These are phyloP conservation scores for Alternaria burnsii DNA, from an alignment of 2,329 filamentous ascomycete genomes.

Conservation along the genomic window DNA sequence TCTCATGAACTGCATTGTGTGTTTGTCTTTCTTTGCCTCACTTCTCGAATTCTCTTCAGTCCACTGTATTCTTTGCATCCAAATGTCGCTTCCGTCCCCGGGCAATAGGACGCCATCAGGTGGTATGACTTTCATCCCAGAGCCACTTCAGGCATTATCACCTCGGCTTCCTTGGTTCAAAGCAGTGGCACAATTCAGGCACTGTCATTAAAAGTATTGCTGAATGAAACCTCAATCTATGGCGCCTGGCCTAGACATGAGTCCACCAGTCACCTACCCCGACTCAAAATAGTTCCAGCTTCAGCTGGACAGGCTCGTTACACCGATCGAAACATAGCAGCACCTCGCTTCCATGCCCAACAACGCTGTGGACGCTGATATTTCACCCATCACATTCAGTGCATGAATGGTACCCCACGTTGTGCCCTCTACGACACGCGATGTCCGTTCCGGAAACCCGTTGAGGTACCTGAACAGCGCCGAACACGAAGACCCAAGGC, in stretches of 20 bases:
- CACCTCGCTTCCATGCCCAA: slow-evolving; percentile 3
- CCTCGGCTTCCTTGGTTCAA: neutral
- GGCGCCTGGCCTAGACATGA: neutral
- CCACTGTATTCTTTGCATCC: neutral
- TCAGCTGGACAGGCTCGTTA: slow-evolving; percentile 3
- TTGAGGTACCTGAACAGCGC: slow-evolving; percentile 16
- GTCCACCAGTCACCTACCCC: neutral
- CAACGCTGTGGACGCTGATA: neutral
- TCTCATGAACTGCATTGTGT: neutral
- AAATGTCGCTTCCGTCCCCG: neutral
- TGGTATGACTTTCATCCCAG: neutral
- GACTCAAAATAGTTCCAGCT: slow-evolving; percentile 1
- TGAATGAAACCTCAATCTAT: neutral
- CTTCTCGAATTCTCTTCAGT: neutral
- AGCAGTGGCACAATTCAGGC: neutral
- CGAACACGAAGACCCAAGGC: slow-evolving; percentile 16
- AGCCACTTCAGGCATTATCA: neutral
- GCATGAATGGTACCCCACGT: slow-evolving; percentile 16
- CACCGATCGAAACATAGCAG: neutral
- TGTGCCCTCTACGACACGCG: slow-evolving; percentile 8
- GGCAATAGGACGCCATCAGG: neutral
- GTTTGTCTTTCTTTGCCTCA: neutral
- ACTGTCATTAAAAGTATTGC: neutral
- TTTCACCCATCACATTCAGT: slow-evolving; percentile 6
- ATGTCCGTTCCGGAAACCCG: slow-evolving; percentile 19